Conservation (phyloP, 352 stramenopile species). For the Globisporangium acanthophoron region DNA sequence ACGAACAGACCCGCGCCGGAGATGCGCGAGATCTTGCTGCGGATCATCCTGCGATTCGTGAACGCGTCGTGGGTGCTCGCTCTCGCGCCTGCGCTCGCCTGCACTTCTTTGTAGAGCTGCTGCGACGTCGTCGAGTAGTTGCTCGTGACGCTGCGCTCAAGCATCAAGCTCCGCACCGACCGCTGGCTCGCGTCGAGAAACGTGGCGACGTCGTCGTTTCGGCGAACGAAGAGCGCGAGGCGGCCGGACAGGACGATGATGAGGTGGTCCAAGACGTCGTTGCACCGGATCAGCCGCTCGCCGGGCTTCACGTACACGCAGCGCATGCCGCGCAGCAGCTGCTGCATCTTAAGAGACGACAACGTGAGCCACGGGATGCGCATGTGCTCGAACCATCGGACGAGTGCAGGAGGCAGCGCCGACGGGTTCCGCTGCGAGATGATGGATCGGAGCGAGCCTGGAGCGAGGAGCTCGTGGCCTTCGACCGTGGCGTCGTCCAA, state of each 20-base stretch:
- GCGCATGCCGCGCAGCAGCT: slow-evolving; percentile 31
- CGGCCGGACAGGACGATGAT: slow-evolving; percentile 42
- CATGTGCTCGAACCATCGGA: slow-evolving; percentile 23
- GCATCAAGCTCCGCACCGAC: slow-evolving; percentile 44
- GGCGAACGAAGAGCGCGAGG: slow-evolving; percentile 32
- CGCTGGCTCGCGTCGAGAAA: slow-evolving; percentile 50
- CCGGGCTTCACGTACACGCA: slow-evolving; percentile 24
- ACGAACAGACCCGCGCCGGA: slow-evolving; percentile 26
- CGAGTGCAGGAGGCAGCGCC: slow-evolving; percentile 14
- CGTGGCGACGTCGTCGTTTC: slow-evolving; percentile 30
- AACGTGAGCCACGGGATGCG: slow-evolving; percentile 24
- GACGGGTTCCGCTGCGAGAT: slow-evolving; percentile 1
- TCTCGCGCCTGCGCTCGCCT: background rate
- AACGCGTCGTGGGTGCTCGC: slow-evolving; percentile 1
- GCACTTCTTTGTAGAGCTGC: slow-evolving; percentile 30
- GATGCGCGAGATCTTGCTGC: slow-evolving; percentile 13
- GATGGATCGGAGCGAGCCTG: slow-evolving; percentile 9
- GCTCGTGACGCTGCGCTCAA: slow-evolving; percentile 53
- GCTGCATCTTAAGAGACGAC: slow-evolving; percentile 26
- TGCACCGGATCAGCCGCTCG: slow-evolving; percentile 30
- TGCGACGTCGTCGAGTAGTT: slow-evolving; percentile 70
- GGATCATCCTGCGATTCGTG: slow-evolving; percentile 12
- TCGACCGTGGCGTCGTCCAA: background rate
- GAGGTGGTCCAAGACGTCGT: slow-evolving; percentile 37
- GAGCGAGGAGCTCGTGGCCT: background rate